Evolutionary conservation across 805 yeast genomes (phyloP).

Genomic region (Nakazawaea ishiwadae): DNA sequence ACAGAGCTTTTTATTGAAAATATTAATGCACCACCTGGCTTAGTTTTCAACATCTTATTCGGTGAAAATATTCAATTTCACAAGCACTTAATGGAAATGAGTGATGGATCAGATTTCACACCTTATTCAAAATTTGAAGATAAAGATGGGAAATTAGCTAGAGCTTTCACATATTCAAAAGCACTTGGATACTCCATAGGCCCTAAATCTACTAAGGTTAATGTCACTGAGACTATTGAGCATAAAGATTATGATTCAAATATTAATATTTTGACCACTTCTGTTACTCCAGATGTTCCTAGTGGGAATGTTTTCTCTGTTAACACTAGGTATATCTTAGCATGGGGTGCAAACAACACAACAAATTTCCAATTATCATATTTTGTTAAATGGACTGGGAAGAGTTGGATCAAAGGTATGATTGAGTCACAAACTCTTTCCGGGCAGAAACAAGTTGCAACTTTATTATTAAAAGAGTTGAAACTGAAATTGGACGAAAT

Average conservation of each 20-base stretch:
- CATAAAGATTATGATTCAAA: conserved; percentile 47
- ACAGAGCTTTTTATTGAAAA: conserved; percentile 42
- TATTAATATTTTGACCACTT: conserved; percentile 56
- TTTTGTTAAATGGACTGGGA: conserved; percentile 83
- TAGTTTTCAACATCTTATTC: conserved; percentile 63
- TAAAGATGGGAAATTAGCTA: conserved; percentile 32
- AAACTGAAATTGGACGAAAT: conserved; percentile 4
- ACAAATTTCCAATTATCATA: conserved; percentile 64
- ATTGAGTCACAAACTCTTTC: conserved; percentile 79
- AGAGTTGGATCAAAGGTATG: conserved; percentile 87
- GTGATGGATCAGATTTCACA: conserved; percentile 43
- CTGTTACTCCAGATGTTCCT: conserved; percentile 92
- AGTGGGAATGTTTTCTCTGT: conserved; percentile 81
- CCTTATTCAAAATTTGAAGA: conserved; percentile 29
- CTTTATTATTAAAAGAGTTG: conserved; percentile 28
- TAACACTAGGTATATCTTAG: conserved; percentile 62
- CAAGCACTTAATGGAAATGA: conserved; percentile 32
- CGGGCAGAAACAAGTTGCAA: conserved; percentile 70
- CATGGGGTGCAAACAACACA: conserved; percentile 67
- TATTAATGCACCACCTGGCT: conserved; percentile 72
- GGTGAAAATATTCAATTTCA: conserved; percentile 50
- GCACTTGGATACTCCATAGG: conserved; percentile 81
- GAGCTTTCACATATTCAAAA: conserved; percentile 65
- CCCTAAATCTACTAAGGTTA: conserved; percentile 81
- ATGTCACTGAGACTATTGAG: conserved; percentile 53